Percentiles rank a stretch among this genome's conserved stretches.
These are phyloP conservation scores for Volvox reticuliferus DNA, from an alignment of 139 green algal genomes.

Conservation along the genomic window DNA sequence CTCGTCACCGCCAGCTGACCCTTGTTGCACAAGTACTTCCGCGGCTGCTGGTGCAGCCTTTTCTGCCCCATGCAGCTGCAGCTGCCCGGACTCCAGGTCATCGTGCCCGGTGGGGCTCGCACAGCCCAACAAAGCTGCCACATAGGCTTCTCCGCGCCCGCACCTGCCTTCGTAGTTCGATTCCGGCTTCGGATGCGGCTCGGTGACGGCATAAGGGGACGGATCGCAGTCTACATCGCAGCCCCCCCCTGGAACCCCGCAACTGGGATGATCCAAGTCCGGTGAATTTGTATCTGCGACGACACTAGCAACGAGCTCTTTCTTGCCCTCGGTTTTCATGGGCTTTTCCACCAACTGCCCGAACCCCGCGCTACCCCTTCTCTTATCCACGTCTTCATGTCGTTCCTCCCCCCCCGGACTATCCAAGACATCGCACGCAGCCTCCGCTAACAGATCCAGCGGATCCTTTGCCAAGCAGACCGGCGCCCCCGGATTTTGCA, in stretches of 20 bases:
- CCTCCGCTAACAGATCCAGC: constrained; percentile 23
- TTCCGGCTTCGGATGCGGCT: too few species aligned
- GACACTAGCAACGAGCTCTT: background rate
- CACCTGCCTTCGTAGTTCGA: too few species aligned
- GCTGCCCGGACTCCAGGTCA: too few species aligned
- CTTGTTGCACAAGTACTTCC: too few species aligned
- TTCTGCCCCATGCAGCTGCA: too few species aligned
- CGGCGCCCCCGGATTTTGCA: background rate
- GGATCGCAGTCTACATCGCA: background rate
- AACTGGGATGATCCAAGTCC: background rate
- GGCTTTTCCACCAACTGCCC: too few species aligned
- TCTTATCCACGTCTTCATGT: background rate
- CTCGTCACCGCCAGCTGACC: too few species aligned
- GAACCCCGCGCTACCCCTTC: too few species aligned
- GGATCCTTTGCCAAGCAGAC: constrained; percentile 8
- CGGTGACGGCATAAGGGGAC: background rate
- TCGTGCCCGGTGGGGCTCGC: too few species aligned
- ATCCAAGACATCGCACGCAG: constrained; percentile 14
- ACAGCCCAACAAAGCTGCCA: too few species aligned
- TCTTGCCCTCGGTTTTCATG: background rate
- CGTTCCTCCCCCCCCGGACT: background rate
- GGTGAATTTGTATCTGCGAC: background rate
- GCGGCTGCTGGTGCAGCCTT: too few species aligned
- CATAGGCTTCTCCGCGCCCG: too few species aligned
- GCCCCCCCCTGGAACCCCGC: background rate